Conservation (phyloP, 2,329 filamentous ascomycete genomes). For the Ophiocordyceps unilateralis region DNA sequence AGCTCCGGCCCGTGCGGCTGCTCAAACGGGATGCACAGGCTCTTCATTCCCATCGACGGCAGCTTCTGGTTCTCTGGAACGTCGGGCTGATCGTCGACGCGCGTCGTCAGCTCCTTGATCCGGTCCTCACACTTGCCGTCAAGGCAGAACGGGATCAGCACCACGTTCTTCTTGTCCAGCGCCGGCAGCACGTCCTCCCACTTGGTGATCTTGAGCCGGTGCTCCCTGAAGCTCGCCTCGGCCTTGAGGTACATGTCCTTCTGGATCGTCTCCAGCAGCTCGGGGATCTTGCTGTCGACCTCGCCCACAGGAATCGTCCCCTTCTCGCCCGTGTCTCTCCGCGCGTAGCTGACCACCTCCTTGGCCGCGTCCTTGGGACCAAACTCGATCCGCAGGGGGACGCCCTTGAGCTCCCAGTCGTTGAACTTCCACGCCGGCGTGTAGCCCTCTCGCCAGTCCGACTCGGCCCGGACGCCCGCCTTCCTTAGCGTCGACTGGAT, state of each 20-base stretch:
- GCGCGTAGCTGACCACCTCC: conserved; percentile 66
- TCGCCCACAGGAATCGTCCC: conserved; percentile 60
- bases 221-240: conserved; percentile 58
- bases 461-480: conserved; percentile 59
- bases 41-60: conserved; percentile 51
- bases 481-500: conserved; percentile 53
- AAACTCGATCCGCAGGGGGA: conserved; percentile 86
- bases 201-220: conserved; percentile 64
- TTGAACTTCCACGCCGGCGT: conserved; percentile 96
- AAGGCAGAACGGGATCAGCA: conserved; percentile 81
- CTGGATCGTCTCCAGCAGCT: conserved; percentile 81
- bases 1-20: conserved; percentile 56
- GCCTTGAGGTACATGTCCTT: conserved; percentile 63
- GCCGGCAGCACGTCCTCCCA: conserved; percentile 88
- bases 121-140: conserved; percentile 73
- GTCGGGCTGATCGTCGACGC: conserved; percentile 44
- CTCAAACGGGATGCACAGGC: conserved; percentile 57
- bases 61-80: conserved; percentile 34
- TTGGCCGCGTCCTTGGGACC: conserved; percentile 87
- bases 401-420: conserved; percentile 94
- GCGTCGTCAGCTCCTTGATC: conserved; percentile 83
- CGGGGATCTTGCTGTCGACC: conserved; percentile 55
- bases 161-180: conserved; percentile 81
- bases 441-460: conserved; percentile 80
- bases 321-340: conserved; percentile 79